Conservation (phyloP, 192 early-diverging fungal species). For the Pilaira anomala region DNA sequence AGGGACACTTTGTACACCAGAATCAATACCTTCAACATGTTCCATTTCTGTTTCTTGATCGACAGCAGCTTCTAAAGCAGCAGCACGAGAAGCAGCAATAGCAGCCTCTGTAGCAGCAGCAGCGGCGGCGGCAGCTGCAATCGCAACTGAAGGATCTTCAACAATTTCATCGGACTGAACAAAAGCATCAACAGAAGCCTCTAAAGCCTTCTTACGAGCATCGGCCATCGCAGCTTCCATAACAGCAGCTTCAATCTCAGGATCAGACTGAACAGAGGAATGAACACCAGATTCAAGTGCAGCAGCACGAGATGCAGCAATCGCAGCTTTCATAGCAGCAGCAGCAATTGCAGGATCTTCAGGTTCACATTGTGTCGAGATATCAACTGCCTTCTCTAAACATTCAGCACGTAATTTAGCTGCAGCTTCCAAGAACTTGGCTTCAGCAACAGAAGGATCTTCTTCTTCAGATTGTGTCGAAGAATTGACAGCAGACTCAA, state of each 20-base stretch:
- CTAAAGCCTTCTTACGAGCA: constrained; percentile 5
- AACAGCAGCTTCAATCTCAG: constrained; percentile 8
- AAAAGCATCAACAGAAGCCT: too few relatives aligned
- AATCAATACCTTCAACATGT: constrained; percentile 17
- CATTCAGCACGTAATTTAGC: too few relatives aligned
- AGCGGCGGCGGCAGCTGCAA: constrained; percentile 5
- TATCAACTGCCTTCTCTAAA: not conserved
- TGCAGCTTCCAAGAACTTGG: not conserved
- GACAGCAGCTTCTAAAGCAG: constrained; percentile 10
- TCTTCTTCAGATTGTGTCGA: not conserved
- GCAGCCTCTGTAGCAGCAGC: constrained; percentile 18
- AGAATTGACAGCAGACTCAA: not conserved
- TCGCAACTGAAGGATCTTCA: too few relatives aligned
- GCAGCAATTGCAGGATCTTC: not conserved
- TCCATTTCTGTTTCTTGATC: not conserved
- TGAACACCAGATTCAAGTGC: constrained; percentile 16
- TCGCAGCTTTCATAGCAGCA: not conserved
- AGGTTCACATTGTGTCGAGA: not conserved
- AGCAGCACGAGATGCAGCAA: constrained; percentile 7
- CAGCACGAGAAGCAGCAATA: constrained; percentile 26
- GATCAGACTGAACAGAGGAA: not conserved
- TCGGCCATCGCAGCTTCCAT: not conserved
- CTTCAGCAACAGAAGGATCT: constrained; percentile 20
- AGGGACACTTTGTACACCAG: constrained; percentile 9
- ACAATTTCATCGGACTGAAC: too few relatives aligned